Evolutionary conservation across 345 rosid species (phyloP).

Genomic region (Murraya paniculata): DNA sequence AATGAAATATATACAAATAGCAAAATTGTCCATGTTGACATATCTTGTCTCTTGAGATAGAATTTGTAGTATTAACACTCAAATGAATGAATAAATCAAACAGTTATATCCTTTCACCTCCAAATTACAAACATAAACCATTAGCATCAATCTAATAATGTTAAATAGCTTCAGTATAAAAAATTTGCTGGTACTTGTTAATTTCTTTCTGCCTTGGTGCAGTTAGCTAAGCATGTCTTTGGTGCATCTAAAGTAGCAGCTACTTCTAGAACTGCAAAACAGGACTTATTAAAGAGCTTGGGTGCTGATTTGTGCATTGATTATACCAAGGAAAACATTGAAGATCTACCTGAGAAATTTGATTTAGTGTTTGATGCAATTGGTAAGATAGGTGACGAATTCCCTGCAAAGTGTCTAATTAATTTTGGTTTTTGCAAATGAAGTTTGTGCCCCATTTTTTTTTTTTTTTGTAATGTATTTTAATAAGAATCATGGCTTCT

Average conservation of each 20-base stretch:
- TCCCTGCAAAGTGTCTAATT: too few species aligned
- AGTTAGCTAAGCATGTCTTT: constrained; percentile 83
- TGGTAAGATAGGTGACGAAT: constrained; percentile 39
- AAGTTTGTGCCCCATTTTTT: too few species aligned
- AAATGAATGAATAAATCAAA: not conserved
- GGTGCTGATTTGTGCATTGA: constrained; percentile 88
- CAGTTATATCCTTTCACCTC: not conserved
- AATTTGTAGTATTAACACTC: too few species aligned
- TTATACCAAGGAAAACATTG: constrained; percentile 76
- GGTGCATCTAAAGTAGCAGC: constrained; percentile 88
- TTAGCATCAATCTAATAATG: not conserved
- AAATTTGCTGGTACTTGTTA: not conserved
- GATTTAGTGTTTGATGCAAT: constrained; percentile 82
- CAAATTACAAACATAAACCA: not conserved
- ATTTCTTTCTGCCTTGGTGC: not conserved
- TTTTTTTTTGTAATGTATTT: too few species aligned
- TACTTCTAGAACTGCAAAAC: constrained; percentile 71
- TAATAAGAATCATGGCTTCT: too few species aligned
- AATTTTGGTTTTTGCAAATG: too few species aligned
- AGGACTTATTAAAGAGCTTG: constrained; percentile 66
- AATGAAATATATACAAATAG: not conserved
- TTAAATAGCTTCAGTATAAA: not conserved
- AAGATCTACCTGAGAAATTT: constrained; percentile 71
- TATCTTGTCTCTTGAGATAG: not conserved
- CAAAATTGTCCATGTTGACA: not conserved